Percentiles rank a stretch among this genome's conserved stretches.
These are phyloP conservation scores for Sarocladiaceae sp. DNA, from an alignment of 2,329 filamentous ascomycete genomes.

Conservation along the genomic window DNA sequence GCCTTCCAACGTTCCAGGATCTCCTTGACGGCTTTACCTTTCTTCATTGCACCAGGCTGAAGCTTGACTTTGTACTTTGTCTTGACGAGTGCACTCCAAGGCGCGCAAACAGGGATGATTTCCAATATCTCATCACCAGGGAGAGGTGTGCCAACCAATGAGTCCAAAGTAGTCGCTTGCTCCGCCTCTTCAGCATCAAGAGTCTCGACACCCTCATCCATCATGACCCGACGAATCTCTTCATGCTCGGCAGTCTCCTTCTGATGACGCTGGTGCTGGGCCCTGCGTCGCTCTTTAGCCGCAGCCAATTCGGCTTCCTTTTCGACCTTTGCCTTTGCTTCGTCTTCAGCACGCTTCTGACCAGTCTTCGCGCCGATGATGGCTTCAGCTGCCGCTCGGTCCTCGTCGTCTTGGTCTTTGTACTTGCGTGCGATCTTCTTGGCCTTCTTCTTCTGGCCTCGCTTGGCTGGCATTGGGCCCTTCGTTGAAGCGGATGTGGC, in stretches of 20 bases:
- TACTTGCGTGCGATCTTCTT: constrained; percentile 91
- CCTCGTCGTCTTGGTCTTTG: constrained; percentile 90
- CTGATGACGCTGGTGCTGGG: constrained; percentile 75
- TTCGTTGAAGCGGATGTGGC: constrained; percentile 13
- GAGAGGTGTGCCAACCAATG: constrained; percentile 71
- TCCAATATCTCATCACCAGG: constrained; percentile 80
- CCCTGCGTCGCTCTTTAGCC: constrained; percentile 68
- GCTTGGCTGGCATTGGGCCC: constrained; percentile 48
- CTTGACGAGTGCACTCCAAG: constrained; percentile 58
- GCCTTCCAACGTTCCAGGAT: constrained; percentile 77
- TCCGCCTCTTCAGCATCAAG: constrained; percentile 57
- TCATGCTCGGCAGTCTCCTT: constrained; percentile 74
- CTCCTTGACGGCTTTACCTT: constrained; percentile 90
- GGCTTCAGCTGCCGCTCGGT: constrained; percentile 75
- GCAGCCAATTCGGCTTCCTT: constrained; percentile 62
- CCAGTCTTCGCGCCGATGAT: constrained; percentile 76
- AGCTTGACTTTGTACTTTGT: constrained; percentile 95
- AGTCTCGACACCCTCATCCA: constrained; percentile 54
- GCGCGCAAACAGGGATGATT: constrained; percentile 59
- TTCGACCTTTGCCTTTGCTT: constrained; percentile 66
- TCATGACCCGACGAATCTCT: constrained; percentile 57
- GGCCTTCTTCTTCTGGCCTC: constrained; percentile 76
- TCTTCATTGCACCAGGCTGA: constrained; percentile 85
- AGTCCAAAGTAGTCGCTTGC: constrained; percentile 56
- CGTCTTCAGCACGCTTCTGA: constrained; percentile 63